phyloP scores from a whole-genome alignment of 1,284 basidiomycete genomes.

The Moesziomyces sp. region DNA sequence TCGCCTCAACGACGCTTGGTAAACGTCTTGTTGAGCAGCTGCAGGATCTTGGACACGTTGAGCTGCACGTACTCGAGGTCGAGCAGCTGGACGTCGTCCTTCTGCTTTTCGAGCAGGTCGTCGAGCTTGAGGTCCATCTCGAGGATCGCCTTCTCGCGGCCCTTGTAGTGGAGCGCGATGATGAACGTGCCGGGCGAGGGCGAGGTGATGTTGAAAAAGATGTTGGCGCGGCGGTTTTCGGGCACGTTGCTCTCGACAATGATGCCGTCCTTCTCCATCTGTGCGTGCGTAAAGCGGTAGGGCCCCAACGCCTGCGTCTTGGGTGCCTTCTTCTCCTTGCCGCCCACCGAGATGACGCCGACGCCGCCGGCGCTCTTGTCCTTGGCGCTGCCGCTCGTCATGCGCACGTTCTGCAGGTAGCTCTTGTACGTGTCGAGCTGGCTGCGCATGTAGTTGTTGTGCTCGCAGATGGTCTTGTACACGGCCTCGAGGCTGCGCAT shows the following conservation, averaged over 20 bases:
- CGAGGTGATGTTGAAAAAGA: slow-evolving; percentile 98
- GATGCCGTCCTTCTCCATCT: slow-evolving; percentile 99
- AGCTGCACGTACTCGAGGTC: slow-evolving; percentile 98
- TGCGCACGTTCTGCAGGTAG: slow-evolving; percentile 94
- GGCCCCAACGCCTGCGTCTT: slow-evolving; percentile 91
- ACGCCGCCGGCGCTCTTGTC: slow-evolving; percentile 78
- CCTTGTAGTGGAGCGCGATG: slow-evolving; percentile 98
- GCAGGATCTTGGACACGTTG: slow-evolving; percentile 93
- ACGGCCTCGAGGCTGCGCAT: slow-evolving; percentile 92
- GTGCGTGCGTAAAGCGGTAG: slow-evolving; percentile 95
- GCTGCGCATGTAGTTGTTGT: slow-evolving; percentile 94
- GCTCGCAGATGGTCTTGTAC: slow-evolving; percentile 98
- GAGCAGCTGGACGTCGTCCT: slow-evolving; percentile 93
- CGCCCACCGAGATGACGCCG: slow-evolving; percentile 93
- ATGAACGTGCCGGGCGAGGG: slow-evolving; percentile 98
- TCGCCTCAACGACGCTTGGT: slow-evolving; percentile 48
- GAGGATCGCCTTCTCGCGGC: slow-evolving; percentile 97
- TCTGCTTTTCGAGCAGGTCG: slow-evolving; percentile 97
- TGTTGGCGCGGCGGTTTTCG: slow-evolving; percentile 90
- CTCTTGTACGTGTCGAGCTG: slow-evolving; percentile 99
- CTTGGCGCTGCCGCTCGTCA: slow-evolving; percentile 73
- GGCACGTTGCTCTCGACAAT: slow-evolving; percentile 99
- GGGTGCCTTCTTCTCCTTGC: slow-evolving; percentile 92
- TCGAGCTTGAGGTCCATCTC: slow-evolving; percentile 99
- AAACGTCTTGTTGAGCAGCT: slow-evolving; percentile 72